Conservation (phyloP, 2,329 filamentous ascomycete genomes). For the Cordyceps cateniannulata region DNA sequence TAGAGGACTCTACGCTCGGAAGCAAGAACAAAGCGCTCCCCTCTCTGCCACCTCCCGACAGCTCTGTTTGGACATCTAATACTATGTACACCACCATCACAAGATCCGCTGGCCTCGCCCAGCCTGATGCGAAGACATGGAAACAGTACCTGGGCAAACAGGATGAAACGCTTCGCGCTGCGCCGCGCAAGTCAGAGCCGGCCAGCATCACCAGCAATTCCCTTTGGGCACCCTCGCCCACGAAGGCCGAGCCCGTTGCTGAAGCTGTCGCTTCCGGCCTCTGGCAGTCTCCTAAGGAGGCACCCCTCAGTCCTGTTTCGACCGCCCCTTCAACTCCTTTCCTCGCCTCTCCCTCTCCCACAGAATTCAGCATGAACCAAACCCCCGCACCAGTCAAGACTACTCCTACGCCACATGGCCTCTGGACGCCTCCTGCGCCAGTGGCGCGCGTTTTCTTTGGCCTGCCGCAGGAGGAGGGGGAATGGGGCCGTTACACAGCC, state of each 20-base stretch:
- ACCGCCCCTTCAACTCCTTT: constrained; percentile 13
- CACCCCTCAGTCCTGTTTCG: background rate
- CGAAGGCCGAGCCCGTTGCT: background rate
- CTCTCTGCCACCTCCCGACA: background rate
- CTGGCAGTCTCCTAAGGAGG: background rate
- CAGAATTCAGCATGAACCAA: constrained; percentile 13
- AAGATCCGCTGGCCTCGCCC: constrained; percentile 23
- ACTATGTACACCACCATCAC: background rate
- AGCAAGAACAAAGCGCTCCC: constrained; percentile 15
- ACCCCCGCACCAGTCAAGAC: constrained; percentile 7
- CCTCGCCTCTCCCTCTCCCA: constrained; percentile 13
- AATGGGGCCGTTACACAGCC: background rate
- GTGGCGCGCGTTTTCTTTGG: background rate
- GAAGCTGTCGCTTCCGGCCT: background rate
- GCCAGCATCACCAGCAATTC: constrained; percentile 8
- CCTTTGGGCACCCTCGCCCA: background rate
- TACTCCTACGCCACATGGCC: constrained; percentile 11
- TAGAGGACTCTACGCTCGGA: constrained; percentile 12
- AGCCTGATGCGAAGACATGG: constrained; percentile 31
- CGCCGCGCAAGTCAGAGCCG: constrained; percentile 10
- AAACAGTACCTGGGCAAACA: constrained; percentile 21
- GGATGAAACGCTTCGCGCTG: constrained; percentile 5
- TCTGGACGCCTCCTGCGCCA: constrained; percentile 2
- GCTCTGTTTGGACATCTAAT: constrained; percentile 11
- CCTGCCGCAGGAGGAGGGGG: background rate